phyloP scores from a whole-genome alignment of 1,284 basidiomycete genomes.

The Ceratobasidium sp. region DNA sequence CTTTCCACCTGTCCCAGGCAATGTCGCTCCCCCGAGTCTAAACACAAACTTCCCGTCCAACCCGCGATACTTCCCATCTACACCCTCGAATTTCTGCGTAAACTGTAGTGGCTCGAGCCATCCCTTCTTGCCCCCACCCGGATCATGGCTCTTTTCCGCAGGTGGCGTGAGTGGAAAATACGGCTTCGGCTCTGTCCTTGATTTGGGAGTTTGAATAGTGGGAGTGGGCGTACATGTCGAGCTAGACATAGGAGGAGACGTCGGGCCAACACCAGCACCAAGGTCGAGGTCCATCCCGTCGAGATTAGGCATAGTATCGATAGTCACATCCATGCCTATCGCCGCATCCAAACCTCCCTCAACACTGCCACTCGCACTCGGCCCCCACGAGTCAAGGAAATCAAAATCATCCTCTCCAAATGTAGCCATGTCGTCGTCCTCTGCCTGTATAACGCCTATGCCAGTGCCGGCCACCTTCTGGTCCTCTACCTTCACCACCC shows the following conservation, averaged over 20 bases:
- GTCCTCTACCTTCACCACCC: neutral
- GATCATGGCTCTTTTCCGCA: neutral
- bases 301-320: no score
- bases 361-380: neutral
- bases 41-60: conserved; percentile 23
- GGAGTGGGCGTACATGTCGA: neutral
- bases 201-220: neutral
- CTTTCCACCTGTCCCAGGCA: neutral
- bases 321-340: no score
- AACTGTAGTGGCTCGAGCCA: conserved; percentile 20
- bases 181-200: conserved; percentile 14
- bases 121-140: neutral
- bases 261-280: no score
- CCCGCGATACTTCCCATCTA: conserved; percentile 29
- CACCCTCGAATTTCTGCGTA: conserved; percentile 24
- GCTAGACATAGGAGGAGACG: neutral
- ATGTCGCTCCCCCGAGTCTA: neutral
- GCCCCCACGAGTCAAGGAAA: conserved; percentile 3
- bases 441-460: neutral
- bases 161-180: conserved; percentile 36
- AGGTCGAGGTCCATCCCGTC: no score
- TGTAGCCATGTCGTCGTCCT: conserved; percentile 25
- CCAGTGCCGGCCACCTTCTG: neutral
- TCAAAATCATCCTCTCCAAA: conserved; percentile 11
- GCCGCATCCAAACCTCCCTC: no score